Evolutionary conservation across 495 filamentous ascomycete species (phyloP).

Genomic region (Penicillium samsonianum): DNA sequence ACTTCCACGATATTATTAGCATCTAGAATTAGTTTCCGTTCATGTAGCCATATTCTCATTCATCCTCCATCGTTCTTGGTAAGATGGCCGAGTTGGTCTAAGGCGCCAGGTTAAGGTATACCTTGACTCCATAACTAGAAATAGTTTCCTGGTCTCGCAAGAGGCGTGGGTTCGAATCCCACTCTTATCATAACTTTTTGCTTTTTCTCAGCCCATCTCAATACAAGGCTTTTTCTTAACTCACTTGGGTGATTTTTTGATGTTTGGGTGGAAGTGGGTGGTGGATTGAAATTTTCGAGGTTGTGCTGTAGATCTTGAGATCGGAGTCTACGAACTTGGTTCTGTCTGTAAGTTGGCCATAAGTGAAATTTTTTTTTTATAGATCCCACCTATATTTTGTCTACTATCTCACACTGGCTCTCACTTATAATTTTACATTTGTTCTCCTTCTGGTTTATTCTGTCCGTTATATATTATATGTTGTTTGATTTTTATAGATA

Average conservation of each 20-base stretch:
- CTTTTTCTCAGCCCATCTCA: background rate
- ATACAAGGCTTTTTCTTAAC: background rate
- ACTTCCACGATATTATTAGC: too few species aligned
- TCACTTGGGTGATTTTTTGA: background rate
- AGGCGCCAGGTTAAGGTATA: slow-evolving; percentile 38
- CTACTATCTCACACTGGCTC: too few species aligned
- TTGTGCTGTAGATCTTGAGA: background rate
- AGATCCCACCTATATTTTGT: too few species aligned
- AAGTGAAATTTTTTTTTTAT: too few species aligned
- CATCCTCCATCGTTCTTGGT: background rate
- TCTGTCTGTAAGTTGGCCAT: too few species aligned
- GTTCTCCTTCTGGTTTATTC: background rate
- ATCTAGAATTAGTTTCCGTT: background rate
- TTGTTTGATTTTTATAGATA: background rate
- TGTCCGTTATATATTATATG: background rate
- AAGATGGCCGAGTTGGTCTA: slow-evolving; percentile 40
- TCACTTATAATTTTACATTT: background rate
- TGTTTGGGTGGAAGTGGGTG: background rate
- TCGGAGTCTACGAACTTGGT: background rate
- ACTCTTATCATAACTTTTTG: slow-evolving; percentile 36
- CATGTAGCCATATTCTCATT: background rate
- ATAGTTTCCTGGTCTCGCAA: slow-evolving; percentile 14
- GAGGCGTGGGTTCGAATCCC: slow-evolving; percentile 43
- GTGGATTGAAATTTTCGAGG: background rate
- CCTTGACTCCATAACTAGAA: slow-evolving; percentile 22